Conservation (phyloP, 805 yeast species). For the Suhomyces tanzawaensis region DNA sequence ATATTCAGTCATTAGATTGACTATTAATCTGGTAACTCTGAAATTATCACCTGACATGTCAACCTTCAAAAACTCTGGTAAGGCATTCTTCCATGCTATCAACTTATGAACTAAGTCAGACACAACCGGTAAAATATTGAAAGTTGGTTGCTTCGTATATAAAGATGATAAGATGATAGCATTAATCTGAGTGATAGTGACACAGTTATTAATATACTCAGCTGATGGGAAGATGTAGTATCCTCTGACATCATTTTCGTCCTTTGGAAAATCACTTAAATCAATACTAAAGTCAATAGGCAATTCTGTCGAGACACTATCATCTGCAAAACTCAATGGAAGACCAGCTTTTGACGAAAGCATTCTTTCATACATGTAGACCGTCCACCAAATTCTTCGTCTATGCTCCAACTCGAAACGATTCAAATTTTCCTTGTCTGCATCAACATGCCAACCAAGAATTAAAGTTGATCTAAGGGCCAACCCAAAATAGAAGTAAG, state of each 20-base stretch:
- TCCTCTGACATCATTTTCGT: conserved; percentile 53
- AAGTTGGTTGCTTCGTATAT: conserved; percentile 72
- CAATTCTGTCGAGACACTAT: conserved; percentile 73
- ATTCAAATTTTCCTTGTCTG: conserved; percentile 59
- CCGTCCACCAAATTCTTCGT: conserved; percentile 49
- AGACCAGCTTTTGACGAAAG: conserved; percentile 78
- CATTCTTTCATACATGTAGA: conserved; percentile 62
- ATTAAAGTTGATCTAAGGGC: conserved; percentile 71
- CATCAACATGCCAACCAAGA: conserved; percentile 80
- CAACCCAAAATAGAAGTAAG: conserved; percentile 75
- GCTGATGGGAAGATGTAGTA: conserved; percentile 77
- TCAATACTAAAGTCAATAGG: conserved; percentile 72
- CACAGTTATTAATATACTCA: conserved; percentile 73
- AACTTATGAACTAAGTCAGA: conserved; percentile 66
- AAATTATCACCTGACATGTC: conserved; percentile 57
- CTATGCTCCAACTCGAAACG: conserved; percentile 55
- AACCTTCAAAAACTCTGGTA: conserved; percentile 63
- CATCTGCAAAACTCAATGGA: conserved; percentile 76
- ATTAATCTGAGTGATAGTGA: conserved; percentile 73
- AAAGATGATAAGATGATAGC: conserved; percentile 67
- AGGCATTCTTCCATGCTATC: conserved; percentile 61
- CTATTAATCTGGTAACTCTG: conserved; percentile 61
- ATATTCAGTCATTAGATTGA: conserved; percentile 78
- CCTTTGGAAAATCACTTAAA: conserved; percentile 31
- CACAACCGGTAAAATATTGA: conserved; percentile 72